A percentile compares a stretch with the other conserved stretches of the same genome.
Conservation (phyloP, 2,329 filamentous ascomycete species). For the Microsporum ferrugineum region DNA sequence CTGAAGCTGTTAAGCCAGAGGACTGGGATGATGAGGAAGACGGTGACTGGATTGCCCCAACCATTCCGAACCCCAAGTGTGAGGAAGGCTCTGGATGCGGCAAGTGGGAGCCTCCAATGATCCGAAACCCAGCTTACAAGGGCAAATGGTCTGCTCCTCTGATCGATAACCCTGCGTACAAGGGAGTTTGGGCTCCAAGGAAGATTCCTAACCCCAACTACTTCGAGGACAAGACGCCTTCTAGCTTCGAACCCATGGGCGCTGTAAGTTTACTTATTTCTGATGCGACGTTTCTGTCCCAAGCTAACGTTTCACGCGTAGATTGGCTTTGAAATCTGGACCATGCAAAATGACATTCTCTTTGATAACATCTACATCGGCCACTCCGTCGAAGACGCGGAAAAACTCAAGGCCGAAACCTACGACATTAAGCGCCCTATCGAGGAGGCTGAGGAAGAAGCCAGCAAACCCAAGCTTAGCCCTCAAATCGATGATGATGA, state of each 20-base stretch:
- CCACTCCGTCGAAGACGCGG: conserved; percentile 86
- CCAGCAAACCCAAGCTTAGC: conserved; percentile 61
- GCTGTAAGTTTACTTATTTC: conserved; percentile 53
- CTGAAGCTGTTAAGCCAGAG: conserved; percentile 92
- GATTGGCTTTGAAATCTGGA: conserved; percentile 99
- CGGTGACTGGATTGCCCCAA: conserved; percentile 88
- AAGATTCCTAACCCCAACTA: conserved; percentile 96
- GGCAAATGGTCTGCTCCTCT: conserved; percentile 91
- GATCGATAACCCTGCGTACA: conserved; percentile 97
- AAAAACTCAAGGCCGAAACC: conserved; percentile 76
- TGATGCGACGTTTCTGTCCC: not conserved
- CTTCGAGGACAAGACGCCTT: conserved; percentile 92
- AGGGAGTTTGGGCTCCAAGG: conserved; percentile 84
- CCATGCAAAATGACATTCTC: conserved; percentile 97
- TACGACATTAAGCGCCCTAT: conserved; percentile 78
- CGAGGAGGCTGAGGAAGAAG: conserved; percentile 70
- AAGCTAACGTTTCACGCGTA: conserved; percentile 26
- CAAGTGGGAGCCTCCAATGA: conserved; percentile 81
- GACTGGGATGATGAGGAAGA: conserved; percentile 99
- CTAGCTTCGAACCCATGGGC: conserved; percentile 97
- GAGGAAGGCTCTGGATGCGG: conserved; percentile 87
- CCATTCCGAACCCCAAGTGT: conserved; percentile 91
- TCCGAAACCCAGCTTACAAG: conserved; percentile 94
- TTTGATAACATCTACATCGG: conserved; percentile 99
- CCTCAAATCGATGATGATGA: conserved; percentile 49